A percentile compares a stretch with the other conserved stretches of the same genome.
Conservation (phyloP, 139 green algal species). For the Coelastrella sp. region DNA sequence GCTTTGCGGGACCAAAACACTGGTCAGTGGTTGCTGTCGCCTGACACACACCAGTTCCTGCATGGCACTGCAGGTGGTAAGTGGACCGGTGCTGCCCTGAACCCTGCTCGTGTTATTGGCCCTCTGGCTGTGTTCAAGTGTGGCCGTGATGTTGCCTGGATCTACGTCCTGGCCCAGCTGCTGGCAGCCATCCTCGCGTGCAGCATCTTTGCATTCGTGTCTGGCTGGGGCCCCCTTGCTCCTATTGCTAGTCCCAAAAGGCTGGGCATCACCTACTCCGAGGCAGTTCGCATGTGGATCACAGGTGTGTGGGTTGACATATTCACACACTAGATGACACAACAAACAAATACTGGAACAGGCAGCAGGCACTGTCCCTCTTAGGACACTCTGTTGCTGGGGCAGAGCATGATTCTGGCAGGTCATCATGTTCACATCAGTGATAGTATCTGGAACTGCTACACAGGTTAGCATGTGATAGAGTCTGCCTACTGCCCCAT, state of each 20-base stretch:
- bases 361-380: neutral
- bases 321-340: neutral
- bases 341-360: neutral
- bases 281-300: conserved; percentile 40
- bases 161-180: conserved; percentile 42
- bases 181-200: conserved; percentile 38
- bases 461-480: no score
- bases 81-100: conserved; percentile 49
- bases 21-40: neutral
- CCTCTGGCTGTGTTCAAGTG: conserved; percentile 49
- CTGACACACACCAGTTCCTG: neutral
- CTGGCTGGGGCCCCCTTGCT: conserved; percentile 41
- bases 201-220: conserved; percentile 47
- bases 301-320: neutral
- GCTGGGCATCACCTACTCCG: conserved; percentile 13
- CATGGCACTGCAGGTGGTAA: conserved; percentile 31
- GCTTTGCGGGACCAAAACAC: no score
- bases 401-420: no score
- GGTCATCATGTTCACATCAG: no score
- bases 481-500: no score
- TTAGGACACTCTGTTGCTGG: neutral
- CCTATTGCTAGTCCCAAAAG: conserved; percentile 1
- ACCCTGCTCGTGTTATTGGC: conserved; percentile 49
- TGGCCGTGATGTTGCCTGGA: conserved; percentile 24
- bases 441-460: no score